Evolutionary conservation across 805 yeast species (phyloP).

Genomic region (Tetrapisispora namnaoensis): DNA sequence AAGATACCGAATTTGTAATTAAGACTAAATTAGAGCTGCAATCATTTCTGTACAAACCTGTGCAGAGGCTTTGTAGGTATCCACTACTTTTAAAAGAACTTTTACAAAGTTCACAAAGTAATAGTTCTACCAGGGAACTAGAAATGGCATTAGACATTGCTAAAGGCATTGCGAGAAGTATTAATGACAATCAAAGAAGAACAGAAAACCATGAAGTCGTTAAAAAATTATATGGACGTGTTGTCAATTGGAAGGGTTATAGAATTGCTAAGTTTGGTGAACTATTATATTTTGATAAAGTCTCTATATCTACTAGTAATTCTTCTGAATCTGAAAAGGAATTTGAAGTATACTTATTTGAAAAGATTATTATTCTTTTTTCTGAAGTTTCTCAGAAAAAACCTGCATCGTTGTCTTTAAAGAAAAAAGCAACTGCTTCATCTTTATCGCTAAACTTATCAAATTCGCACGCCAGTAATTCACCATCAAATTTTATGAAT

Average conservation of each 20-base stretch:
- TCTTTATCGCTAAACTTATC: slow-evolving; percentile 10
- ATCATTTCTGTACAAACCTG: slow-evolving; percentile 83
- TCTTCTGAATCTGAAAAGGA: slow-evolving; percentile 64
- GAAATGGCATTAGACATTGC: slow-evolving; percentile 60
- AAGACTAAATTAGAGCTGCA: slow-evolving; percentile 86
- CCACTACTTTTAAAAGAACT: slow-evolving; percentile 75
- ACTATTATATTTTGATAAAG: slow-evolving; percentile 62
- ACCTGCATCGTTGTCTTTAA: slow-evolving; percentile 35
- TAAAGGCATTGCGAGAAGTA: slow-evolving; percentile 74
- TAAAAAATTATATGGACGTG: slow-evolving; percentile 60
- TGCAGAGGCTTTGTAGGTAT: slow-evolving; percentile 92
- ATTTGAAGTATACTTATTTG: slow-evolving; percentile 83
- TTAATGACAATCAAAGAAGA: slow-evolving; percentile 88
- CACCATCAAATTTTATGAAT: slow-evolving; percentile 9
- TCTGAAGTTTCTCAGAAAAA: slow-evolving; percentile 47
- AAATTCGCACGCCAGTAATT: slow-evolving; percentile 6
- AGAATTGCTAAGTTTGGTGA: slow-evolving; percentile 75
- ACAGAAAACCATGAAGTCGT: slow-evolving; percentile 74
- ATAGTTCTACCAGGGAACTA: slow-evolving; percentile 42
- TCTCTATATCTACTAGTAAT: slow-evolving; percentile 39
- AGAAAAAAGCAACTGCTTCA: slow-evolving; percentile 29
- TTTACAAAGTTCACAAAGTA: slow-evolving; percentile 27
- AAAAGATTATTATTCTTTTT: slow-evolving; percentile 54
- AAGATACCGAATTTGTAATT: slow-evolving; percentile 53
- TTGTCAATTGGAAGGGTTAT: slow-evolving; percentile 89